Evolutionary conservation across 305 asterid species (phyloP), one percentile per base, ranked within the genome.

Genomic region (Fraxinus floribunda): DNA sequence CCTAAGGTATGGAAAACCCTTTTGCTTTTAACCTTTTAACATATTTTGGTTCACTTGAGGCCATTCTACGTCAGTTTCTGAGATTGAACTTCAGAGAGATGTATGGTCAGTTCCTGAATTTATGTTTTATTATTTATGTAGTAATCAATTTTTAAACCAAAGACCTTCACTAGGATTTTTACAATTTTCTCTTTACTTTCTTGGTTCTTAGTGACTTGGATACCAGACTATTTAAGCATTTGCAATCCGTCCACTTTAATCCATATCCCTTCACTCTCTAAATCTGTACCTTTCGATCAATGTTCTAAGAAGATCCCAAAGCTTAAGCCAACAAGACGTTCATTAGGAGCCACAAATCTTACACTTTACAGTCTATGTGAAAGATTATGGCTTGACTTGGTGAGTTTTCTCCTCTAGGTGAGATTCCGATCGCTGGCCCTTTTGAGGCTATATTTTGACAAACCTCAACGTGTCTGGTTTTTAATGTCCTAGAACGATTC

Each of bases 1-100:
- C 88, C 82, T 95, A 70, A 93, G 98, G 99, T 94, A 89, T 72
- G 85, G 83, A 44, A 52, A 15, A 80, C 76, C 35, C 64, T 72
- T 74, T 30, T 38, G 38, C 4, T 0, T 71, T 34, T 30, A 29
- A 70, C 75, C 39, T 70, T 32, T 70, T 13, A 71, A 71, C 16
- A 32, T 71, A 32, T 32, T 70, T 79, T 64, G 62, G 52, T 38
- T 72, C 26, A 77, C 15, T 73, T 5, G 34, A 36, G 36, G 73
- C 68, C 52, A 39, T 75, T 62, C 55, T 81, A 7, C 10, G 46
- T 71, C 57, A 26, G 55, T 66, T 34, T 24, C 52, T 79, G 44
- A 66, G 62, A 55, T 38, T 78, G 26, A 36, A 11, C 30, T 64
- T 79, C 73, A 66, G 36, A 9, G 75, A 70, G 20, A 68, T 32